These are phyloP conservation scores for Kodamaea restingae DNA, from an alignment of 805 yeast genomes.

Conservation along the genomic window DNA sequence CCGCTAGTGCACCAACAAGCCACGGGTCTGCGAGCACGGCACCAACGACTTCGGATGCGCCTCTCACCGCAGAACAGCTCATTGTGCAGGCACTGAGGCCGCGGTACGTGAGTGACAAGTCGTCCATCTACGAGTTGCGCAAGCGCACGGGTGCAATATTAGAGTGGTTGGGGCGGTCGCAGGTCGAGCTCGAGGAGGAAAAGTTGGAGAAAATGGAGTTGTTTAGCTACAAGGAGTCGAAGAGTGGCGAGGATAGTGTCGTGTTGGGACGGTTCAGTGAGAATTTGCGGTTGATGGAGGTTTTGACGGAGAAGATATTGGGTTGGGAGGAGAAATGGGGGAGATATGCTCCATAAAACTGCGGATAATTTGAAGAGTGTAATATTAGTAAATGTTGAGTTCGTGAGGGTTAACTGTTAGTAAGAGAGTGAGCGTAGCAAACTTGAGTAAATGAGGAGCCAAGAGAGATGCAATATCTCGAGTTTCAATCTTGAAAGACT, in stretches of 20 bases:
- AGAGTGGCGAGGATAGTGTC: conserved; percentile 23
- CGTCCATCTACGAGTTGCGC: conserved; percentile 77
- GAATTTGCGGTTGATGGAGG: conserved; percentile 65
- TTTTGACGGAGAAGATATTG: conserved; percentile 63
- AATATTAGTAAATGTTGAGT: too few species aligned
- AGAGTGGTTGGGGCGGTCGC: conserved; percentile 87
- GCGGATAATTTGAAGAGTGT: too few species aligned
- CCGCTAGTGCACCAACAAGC: conserved; percentile 1
- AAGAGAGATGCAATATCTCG: too few species aligned
- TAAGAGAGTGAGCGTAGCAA: too few species aligned
- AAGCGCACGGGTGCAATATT: conserved; percentile 84
- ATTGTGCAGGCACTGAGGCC: conserved; percentile 77
- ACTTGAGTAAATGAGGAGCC: too few species aligned
- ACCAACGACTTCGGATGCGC: conserved; percentile 9
- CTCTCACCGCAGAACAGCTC: conserved; percentile 38
- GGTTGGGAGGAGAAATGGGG: conserved; percentile 78
- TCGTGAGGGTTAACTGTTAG: too few species aligned
- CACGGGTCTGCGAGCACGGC: conserved; percentile 4
- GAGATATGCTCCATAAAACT: conserved; percentile 38
- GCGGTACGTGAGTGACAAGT: conserved; percentile 71
- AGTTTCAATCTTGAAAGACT: too few species aligned
- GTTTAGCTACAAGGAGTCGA: conserved; percentile 40
- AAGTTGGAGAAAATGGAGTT: conserved; percentile 52
- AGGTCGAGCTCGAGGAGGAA: conserved; percentile 74
- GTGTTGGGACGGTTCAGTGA: conserved; percentile 46